Base-by-base conservation (phyloP, 192 early-diverging fungal genomes). In the Oehlia diaphana region DNA sequence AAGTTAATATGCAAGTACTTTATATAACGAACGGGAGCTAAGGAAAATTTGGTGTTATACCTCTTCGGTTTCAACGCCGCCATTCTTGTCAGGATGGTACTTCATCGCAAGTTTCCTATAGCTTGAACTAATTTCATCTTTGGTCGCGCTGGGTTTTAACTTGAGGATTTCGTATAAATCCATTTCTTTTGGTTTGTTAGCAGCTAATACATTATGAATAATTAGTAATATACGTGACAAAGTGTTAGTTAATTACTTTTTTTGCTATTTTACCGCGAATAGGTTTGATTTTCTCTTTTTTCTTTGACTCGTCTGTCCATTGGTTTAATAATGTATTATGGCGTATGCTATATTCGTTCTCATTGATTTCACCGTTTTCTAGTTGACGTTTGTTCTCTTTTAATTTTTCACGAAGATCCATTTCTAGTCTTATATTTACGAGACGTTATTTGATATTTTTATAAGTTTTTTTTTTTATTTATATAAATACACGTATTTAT, bases 31-130 rank as follows among this genome's bases (percentile, higher is more conserved):
- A 26, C 26, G 26, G 26, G 10, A 35, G 35, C 8, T 7, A 39
- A 16, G 0, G 0, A 19, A 68, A 68, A 39, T 2, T 3, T 35
- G 35, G 3, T 35, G 66, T n/a, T 21, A 8, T 69, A 69, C 67
- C 67, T 69, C 67, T 69, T 69, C 33, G 6, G 19, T 21, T 69
- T 42, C 37, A 39, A 69, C 8, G 19, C 89, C 76, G 23, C 21
- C 14, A 83, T 81, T 81, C 87, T 94, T 95, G 83, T 95, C 94
- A 12, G 94, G 94, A 74, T 91, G 90, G 66, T 90, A 94, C 79
- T 95, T 95, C 64, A 96, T 85, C 12, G 96, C 96, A 47, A 97
- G 88, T 83, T 97, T 99, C 67, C 94, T 84, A 90, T 97, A 97
- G 16, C 95, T 95, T 87, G 97, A 98, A 86, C 96, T 98, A 81